Conservation (phyloP, 805 yeast species). For the Sugiyamaella mastotermitis region DNA sequence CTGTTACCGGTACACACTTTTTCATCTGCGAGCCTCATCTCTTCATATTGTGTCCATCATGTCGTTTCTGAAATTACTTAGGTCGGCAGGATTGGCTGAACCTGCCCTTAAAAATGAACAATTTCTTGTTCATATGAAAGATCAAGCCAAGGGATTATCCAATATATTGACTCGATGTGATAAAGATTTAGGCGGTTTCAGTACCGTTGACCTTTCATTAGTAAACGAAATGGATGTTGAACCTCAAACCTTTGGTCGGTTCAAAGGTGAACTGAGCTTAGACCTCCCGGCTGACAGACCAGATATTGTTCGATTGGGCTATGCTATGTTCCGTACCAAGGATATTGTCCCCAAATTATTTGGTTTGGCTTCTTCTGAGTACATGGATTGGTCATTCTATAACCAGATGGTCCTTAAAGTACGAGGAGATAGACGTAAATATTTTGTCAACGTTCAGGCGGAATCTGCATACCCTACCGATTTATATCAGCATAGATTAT, state of each 20-base stretch:
- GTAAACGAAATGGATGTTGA: conserved; percentile 25
- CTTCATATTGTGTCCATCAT: too few relatives aligned
- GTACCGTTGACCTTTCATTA: conserved; percentile 51
- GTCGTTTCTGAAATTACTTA: conserved; percentile 8
- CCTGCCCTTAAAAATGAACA: conserved; percentile 24
- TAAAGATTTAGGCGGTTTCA: conserved; percentile 71
- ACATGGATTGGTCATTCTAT: conserved; percentile 69
- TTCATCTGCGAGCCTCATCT: too few relatives aligned
- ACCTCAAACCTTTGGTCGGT: conserved; percentile 43
- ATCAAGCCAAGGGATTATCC: conserved; percentile 39
- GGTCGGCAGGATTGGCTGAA: conserved; percentile 13
- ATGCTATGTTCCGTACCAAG: conserved; percentile 78
- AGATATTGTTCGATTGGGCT: conserved; percentile 57
- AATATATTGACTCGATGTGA: conserved; percentile 60
- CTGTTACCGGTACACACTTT: too few relatives aligned
- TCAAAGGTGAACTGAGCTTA: conserved; percentile 63
- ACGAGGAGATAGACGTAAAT: conserved; percentile 67
- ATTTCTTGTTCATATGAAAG: conserved; percentile 53
- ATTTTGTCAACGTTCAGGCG: conserved; percentile 74
- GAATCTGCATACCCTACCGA: conserved; percentile 74
- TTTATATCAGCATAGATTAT: conserved; percentile 75
- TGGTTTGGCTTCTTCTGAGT: conserved; percentile 33
- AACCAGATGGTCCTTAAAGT: conserved; percentile 62
- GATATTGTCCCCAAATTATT: conserved; percentile 48
- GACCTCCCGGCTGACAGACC: conserved; percentile 64